A percentile compares a stretch with the other conserved stretches of the same genome.
These are phyloP conservation scores for Arthrobotrys conoides DNA, from an alignment of 2,329 filamentous ascomycete genomes.

Conservation along the genomic window DNA sequence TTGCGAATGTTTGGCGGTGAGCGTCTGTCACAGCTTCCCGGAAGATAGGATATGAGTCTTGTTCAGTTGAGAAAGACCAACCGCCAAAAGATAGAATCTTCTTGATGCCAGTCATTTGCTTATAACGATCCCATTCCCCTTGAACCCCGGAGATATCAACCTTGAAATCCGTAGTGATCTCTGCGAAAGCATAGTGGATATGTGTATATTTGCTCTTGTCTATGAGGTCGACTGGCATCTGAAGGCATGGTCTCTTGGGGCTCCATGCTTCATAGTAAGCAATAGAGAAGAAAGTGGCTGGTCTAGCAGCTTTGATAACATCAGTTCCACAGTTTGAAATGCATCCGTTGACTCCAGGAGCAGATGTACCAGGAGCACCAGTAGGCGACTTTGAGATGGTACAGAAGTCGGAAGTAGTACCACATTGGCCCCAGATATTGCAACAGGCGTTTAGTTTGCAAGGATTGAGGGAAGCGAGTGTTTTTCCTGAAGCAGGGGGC, in stretches of 20 bases:
- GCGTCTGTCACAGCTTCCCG: constrained; percentile 65
- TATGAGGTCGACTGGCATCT: constrained; percentile 59
- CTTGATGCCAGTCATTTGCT: constrained; percentile 64
- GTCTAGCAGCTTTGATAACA: constrained; percentile 25
- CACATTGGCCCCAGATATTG: constrained; percentile 69
- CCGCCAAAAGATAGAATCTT: constrained; percentile 65
- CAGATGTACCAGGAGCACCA: constrained; percentile 61
- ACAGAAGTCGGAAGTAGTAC: constrained; percentile 69
- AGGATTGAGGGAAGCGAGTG: constrained; percentile 64
- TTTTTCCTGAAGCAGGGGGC: constrained; percentile 61
- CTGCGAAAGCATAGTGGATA: constrained; percentile 64
- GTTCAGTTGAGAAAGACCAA: constrained; percentile 62
- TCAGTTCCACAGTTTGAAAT: constrained; percentile 62
- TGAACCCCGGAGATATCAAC: constrained; percentile 51
- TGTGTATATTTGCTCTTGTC: constrained; percentile 62
- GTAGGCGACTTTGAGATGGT: constrained; percentile 65
- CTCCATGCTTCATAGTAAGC: constrained; percentile 62
- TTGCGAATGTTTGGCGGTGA: constrained; percentile 66
- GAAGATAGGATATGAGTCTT: constrained; percentile 61
- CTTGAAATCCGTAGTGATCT: constrained; percentile 51
- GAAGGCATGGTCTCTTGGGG: constrained; percentile 44
- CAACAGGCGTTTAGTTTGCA: constrained; percentile 68
- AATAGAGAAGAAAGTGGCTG: constrained; percentile 42
- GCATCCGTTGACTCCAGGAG: constrained; percentile 60
- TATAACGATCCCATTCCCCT: constrained; percentile 65